Conservation (phyloP, 1,139 yeast genomes). For the Blastobotrys malaysiensis region DNA sequence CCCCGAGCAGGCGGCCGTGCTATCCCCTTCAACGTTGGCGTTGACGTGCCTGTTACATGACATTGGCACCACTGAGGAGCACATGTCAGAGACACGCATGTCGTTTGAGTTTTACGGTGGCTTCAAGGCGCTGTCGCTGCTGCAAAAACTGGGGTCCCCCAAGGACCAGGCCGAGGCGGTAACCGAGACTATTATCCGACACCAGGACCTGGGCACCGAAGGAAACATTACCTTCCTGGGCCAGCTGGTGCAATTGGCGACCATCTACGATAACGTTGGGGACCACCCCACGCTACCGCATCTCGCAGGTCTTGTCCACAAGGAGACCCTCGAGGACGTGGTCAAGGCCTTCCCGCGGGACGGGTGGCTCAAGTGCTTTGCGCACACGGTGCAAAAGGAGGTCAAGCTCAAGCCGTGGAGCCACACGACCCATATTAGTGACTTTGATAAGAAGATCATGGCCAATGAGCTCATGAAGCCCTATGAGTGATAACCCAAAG, state of each 20-base stretch:
- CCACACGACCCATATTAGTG: slow-evolving; percentile 17
- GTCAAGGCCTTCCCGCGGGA: slow-evolving; percentile 17
- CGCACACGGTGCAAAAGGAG: slow-evolving; percentile 18
- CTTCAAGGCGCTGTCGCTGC: slow-evolving; percentile 17
- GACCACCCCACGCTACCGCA: slow-evolving; percentile 7
- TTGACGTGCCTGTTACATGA: slow-evolving; percentile 18
- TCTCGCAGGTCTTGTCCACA: slow-evolving; percentile 12
- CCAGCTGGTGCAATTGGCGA: slow-evolving; percentile 20
- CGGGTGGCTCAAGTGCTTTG: slow-evolving; percentile 20
- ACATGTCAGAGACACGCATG: slow-evolving; percentile 20
- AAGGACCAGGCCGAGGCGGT: slow-evolving; percentile 22
- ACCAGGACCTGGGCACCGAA: slow-evolving; percentile 20
- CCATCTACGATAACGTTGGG: slow-evolving; percentile 22
- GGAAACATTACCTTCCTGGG: slow-evolving; percentile 19
- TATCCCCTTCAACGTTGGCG: slow-evolving; percentile 14
- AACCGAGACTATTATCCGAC: slow-evolving; percentile 20
- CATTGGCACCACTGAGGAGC: slow-evolving; percentile 20
- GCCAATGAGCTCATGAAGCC: slow-evolving; percentile 16
- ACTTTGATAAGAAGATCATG: slow-evolving; percentile 16
- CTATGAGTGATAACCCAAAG: not conserved
- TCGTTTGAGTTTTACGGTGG: slow-evolving; percentile 24
- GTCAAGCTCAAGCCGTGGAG: slow-evolving; percentile 19
- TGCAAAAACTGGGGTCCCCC: slow-evolving; percentile 12
- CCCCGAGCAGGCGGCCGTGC: slow-evolving; percentile 18
- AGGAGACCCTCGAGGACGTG: slow-evolving; percentile 16